Conservation (phyloP, 2,329 filamentous ascomycete genomes). For the Beauveria rudraprayagi region DNA sequence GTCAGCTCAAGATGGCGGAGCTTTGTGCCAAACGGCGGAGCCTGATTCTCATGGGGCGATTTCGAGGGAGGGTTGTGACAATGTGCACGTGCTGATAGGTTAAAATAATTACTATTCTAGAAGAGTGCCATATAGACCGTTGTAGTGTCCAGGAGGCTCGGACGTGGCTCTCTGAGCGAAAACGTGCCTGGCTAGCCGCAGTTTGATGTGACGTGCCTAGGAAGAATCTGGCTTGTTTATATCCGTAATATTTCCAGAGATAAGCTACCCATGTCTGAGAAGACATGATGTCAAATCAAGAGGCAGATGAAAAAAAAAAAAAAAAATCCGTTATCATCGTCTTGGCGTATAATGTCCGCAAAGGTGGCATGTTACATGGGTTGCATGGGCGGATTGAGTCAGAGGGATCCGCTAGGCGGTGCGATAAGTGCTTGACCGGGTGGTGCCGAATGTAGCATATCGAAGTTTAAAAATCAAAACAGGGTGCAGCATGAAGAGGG, state of each 20-base stretch:
- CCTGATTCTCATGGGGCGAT: background rate
- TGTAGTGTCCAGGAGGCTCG: too few species aligned
- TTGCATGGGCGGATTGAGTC: background rate
- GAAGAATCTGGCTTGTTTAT: background rate
- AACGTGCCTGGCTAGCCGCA: background rate
- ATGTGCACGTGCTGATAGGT: too few species aligned
- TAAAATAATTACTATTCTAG: too few species aligned
- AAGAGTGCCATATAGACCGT: too few species aligned
- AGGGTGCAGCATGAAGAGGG: background rate
- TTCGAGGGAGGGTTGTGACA: background rate
- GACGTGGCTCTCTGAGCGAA: too few species aligned
- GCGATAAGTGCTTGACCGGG: background rate
- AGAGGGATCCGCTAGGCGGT: background rate
- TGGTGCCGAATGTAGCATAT: background rate
- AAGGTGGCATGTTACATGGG: background rate
- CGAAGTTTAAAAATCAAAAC: background rate
- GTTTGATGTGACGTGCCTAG: background rate
- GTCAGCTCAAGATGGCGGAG: background rate
- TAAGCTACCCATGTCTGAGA: background rate
- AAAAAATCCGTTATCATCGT: background rate
- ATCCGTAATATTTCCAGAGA: background rate
- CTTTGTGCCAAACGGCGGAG: background rate
- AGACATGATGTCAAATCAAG: background rate
- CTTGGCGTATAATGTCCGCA: background rate
- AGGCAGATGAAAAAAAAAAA: background rate